phyloP scores from a whole-genome alignment of 1,139 yeast genomes.

The Eremothecium gossypii region DNA sequence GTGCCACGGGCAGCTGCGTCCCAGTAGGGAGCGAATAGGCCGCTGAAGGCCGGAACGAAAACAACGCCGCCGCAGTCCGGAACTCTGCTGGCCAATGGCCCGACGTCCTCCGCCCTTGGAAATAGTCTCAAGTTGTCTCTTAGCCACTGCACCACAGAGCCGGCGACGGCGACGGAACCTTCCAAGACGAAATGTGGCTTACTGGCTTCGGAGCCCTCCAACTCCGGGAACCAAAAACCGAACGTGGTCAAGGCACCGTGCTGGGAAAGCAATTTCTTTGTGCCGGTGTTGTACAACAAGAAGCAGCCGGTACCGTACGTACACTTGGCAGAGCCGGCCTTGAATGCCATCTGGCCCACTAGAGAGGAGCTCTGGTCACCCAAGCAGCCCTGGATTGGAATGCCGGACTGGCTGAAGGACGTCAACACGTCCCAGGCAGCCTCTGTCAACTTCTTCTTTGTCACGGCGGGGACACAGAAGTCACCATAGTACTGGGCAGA shows the following conservation, averaged over 20 bases:
- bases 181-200: conserved; percentile 84
- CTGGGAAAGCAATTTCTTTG: conserved; percentile 49
- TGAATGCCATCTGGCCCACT: conserved; percentile 85
- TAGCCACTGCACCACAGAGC: conserved; percentile 90
- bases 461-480: conserved; percentile 49
- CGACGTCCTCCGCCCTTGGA: conserved; percentile 76
- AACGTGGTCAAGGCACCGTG: conserved; percentile 85
- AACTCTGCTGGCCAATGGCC: conserved; percentile 80
- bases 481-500: conserved; percentile 74
- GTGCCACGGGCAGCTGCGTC: conserved; percentile 89
- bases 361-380: conserved; percentile 94
- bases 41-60: conserved; percentile 91
- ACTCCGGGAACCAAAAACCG: conserved; percentile 78
- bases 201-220: conserved; percentile 37
- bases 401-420: conserved; percentile 16
- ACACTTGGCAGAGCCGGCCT: conserved; percentile 82
- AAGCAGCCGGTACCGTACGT: conserved; percentile 98
- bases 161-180: conserved; percentile 95
- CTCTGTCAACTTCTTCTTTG: conserved; percentile 43
- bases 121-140: conserved; percentile 82
- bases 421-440: conserved; percentile 32
- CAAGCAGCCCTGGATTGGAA: conserved; percentile 81
- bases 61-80: conserved; percentile 84
- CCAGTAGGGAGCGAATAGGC: conserved; percentile 95
- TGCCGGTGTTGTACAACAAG: conserved; percentile 80